These are phyloP conservation scores for Iberis amara DNA, from an alignment of 441 rosid species.

Conservation along the genomic window DNA sequence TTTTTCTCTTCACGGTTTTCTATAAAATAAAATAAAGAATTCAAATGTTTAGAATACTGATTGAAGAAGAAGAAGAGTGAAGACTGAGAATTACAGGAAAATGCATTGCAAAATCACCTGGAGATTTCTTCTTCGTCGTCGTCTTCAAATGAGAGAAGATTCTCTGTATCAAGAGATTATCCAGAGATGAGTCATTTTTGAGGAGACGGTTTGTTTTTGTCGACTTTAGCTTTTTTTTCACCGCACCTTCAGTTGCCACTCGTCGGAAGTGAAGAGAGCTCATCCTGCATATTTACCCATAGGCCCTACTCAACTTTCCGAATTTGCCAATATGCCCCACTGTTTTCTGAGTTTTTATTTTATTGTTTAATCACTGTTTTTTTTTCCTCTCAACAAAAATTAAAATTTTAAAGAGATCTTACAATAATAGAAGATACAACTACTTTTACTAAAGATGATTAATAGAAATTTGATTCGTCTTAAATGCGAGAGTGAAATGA, in stretches of 20 bases:
- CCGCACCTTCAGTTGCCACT: slow-evolving; percentile 32
- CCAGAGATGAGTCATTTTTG: slow-evolving; percentile 18
- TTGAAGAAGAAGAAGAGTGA: slow-evolving; percentile 5
- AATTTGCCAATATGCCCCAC: slow-evolving; percentile 15
- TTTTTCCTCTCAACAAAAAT: too few species aligned
- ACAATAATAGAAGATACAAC: too few species aligned
- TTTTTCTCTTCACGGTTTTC: slow-evolving; percentile 26
- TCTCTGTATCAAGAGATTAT: slow-evolving; percentile 12
- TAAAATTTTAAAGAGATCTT: background rate
- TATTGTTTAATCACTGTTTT: too few species aligned
- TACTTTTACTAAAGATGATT: too few species aligned
- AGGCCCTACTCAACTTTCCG: background rate
- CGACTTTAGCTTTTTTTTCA: slow-evolving; percentile 3
- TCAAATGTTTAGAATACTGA: slow-evolving; percentile 20
- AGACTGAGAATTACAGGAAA: background rate
- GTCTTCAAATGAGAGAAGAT: slow-evolving; percentile 24
- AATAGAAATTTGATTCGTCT: too few species aligned
- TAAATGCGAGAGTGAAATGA: too few species aligned
- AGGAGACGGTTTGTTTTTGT: slow-evolving; percentile 36
- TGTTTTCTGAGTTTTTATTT: slow-evolving; percentile 11
- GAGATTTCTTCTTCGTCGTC: slow-evolving; percentile 10
- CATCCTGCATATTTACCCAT: slow-evolving; percentile 18
- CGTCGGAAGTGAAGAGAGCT: slow-evolving; percentile 29
- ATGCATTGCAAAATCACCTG: slow-evolving; percentile 24
- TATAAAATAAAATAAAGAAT: background rate